Evolutionary conservation across 1,284 basidiomycete genomes (phyloP).

Genomic region (Meripilus lineatus): DNA sequence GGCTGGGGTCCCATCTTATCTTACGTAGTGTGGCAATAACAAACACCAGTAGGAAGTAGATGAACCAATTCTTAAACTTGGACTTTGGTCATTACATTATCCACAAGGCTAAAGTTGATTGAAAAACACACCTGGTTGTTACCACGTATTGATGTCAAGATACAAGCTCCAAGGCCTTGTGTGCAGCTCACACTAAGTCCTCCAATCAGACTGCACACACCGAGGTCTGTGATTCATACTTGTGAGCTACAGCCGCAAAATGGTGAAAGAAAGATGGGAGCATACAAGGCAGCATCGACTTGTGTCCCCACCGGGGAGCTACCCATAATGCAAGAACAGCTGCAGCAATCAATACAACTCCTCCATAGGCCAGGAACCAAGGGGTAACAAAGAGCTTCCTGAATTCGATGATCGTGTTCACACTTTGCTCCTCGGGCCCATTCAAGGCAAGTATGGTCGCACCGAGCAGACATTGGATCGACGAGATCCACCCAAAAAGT

Average conservation of each 20-base stretch:
- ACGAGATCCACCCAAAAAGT: constrained; percentile 57
- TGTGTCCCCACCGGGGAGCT: constrained; percentile 55
- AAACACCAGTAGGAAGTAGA: constrained; percentile 52
- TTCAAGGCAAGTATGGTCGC: constrained; percentile 49
- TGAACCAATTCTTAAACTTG: constrained; percentile 56
- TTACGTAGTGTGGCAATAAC: constrained; percentile 46
- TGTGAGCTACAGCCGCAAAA: background rate
- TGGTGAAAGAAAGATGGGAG: background rate
- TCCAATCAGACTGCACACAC: constrained; percentile 62
- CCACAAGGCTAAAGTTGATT: background rate
- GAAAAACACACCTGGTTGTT: constrained; percentile 26
- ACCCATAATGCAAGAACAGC: constrained; percentile 39
- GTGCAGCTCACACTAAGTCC: constrained; percentile 66
- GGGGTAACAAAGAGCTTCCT: constrained; percentile 57
- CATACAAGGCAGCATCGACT: constrained; percentile 52
- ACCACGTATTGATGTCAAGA: constrained; percentile 58
- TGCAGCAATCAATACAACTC: constrained; percentile 31
- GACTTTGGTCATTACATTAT: background rate
- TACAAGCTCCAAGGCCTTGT: constrained; percentile 60
- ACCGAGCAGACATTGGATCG: constrained; percentile 47
- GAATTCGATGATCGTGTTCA: constrained; percentile 55
- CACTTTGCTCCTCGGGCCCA: constrained; percentile 54
- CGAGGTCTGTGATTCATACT: constrained; percentile 30
- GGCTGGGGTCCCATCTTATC: constrained; percentile 10
- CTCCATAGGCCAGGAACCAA: constrained; percentile 59